phyloP scores from a whole-genome alignment of 1,139 yeast species.

The Magnusiomyces sp. region DNA sequence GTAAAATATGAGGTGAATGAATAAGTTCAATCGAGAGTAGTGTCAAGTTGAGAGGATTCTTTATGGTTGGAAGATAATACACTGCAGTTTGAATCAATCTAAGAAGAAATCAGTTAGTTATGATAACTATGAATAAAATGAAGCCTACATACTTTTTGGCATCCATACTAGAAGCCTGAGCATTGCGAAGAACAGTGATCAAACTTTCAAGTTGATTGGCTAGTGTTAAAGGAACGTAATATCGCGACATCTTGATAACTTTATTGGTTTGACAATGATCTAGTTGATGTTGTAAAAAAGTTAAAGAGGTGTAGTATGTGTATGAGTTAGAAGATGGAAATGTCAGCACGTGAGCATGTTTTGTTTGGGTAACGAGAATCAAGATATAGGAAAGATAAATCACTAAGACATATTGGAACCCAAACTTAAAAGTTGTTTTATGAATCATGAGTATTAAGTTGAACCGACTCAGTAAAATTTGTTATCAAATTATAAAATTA shows the following conservation, averaged over 20 bases:
- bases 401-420: too few species aligned
- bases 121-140: background rate
- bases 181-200: background rate
- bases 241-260: background rate
- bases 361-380: too few species aligned
- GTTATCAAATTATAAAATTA: too few species aligned
- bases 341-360: too few species aligned
- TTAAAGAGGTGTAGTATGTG: too few species aligned
- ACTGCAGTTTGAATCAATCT: constrained; percentile 42
- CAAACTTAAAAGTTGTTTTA: too few species aligned
- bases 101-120: background rate
- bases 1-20: constrained; percentile 41
- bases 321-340: too few species aligned
- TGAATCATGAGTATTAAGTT: too few species aligned
- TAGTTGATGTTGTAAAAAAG: background rate
- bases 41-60: constrained; percentile 48
- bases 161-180: background rate
- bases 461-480: too few species aligned
- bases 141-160: background rate
- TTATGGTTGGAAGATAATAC: constrained; percentile 54
- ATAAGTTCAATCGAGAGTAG: constrained; percentile 45
- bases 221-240: background rate
- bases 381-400: too few species aligned
- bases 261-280: background rate
- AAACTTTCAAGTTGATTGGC: constrained; percentile 2